Base-by-base conservation (phyloP, 148 eudicot species). In the Vaccinium darrowii region DNA sequence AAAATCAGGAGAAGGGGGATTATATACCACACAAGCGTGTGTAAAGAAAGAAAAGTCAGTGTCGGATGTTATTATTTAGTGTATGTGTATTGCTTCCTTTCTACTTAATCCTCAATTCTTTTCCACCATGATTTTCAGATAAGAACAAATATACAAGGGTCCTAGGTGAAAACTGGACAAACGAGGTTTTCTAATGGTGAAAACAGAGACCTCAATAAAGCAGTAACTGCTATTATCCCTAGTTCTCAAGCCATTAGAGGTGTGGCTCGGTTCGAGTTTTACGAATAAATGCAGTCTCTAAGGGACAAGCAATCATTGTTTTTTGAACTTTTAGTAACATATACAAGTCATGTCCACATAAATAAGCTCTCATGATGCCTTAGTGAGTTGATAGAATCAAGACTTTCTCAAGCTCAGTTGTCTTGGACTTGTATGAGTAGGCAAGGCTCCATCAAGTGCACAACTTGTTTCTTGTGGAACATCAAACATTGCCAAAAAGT, bases 311-410 rank as follows among this genome's bases (percentile, higher is more conserved):
- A 7, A 49, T 4, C 4, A 2, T 43, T 21, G 76, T 33, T 23
- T 33, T 81, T 18, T 78, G 84, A 81, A 62, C 18, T 80, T 57
- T 27, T 58, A 62, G 51, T 3, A 39, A 19, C 83, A 81, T 52
- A 16, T 8, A 19, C 83, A 81, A 78, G 33, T 19, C 81, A 78
- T 78, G 62, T 52, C 7, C 58, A 10, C 60, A 52, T 60, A 36
- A 52, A 78, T 52, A 52, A 12, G n/a, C 14, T 78, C 12, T 23
- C 25, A 5, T 52, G 12, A 52, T 78, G 81, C 81, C 58, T 52
- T 25, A 18, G 15, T 56, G 39, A 78, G 39, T 78, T 50, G 81
- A 23, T 52, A 51, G 60, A 25, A 50, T 77, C 39, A 51, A 50
- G 58, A 25, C 80, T 50, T 23, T 77, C 80, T 77, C 43, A 78